Conservation (phyloP, 2,329 filamentous ascomycete species). For the Intubia oerlemansii region DNA sequence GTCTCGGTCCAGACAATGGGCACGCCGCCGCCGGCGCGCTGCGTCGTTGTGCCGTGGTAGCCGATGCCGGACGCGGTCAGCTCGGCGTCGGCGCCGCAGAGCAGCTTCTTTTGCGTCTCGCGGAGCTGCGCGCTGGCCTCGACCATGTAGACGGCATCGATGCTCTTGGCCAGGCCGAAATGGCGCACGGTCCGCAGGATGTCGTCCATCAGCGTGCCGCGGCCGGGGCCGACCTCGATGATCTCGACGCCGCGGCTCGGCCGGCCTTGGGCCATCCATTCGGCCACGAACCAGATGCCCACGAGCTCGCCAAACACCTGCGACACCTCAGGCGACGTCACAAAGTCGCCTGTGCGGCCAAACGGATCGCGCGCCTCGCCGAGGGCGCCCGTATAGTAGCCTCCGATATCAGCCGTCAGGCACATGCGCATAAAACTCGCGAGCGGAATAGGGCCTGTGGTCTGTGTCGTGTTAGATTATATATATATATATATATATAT, state of each 20-base stretch:
- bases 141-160: constrained; percentile 82
- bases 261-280: constrained; percentile 84
- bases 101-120: constrained; percentile 54
- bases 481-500: too few relatives aligned
- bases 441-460: constrained; percentile 77
- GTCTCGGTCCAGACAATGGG: constrained; percentile 85
- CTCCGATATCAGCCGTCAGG: constrained; percentile 71
- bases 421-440: constrained; percentile 98
- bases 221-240: constrained; percentile 83
- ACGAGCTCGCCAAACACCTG: constrained; percentile 91
- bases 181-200: constrained; percentile 75
- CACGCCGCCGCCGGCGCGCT: constrained; percentile 37
- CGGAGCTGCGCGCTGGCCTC: constrained; percentile 75
- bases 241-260: constrained; percentile 58
- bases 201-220: constrained; percentile 94
- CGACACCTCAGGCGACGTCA: constrained; percentile 93
- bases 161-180: constrained; percentile 54
- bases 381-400: constrained; percentile 73
- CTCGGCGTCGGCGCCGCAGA: constrained; percentile 50
- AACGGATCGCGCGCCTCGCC: constrained; percentile 58
- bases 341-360: constrained; percentile 81
- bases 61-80: constrained; percentile 54
- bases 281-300: constrained; percentile 84
- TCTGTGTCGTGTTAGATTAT: constrained; percentile 12
- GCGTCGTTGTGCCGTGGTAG: constrained; percentile 54